phyloP scores from a whole-genome alignment of 2,329 filamentous ascomycete genomes.

The Alternaria sp. region DNA sequence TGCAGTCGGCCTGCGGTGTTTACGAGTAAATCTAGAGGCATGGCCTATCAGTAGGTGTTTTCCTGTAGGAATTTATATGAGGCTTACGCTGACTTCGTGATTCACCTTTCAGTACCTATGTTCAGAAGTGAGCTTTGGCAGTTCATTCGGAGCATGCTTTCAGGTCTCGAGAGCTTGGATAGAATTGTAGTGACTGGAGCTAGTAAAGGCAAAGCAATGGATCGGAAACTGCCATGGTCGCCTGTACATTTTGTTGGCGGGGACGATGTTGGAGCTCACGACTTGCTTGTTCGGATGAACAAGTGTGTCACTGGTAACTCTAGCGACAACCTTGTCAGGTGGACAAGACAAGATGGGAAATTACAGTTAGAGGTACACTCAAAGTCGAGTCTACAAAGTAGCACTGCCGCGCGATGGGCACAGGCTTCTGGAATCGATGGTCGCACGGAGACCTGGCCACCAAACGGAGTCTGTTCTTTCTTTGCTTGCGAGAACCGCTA shows the following conservation, averaged over 20 bases:
- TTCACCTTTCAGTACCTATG: conserved; percentile 28
- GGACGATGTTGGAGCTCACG: conserved; percentile 46
- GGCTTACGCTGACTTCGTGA: neutral
- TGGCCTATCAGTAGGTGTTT: conserved; percentile 38
- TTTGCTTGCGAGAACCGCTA: conserved; percentile 43
- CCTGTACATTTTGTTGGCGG: conserved; percentile 50
- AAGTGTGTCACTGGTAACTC: conserved; percentile 31
- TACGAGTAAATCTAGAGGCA: conserved; percentile 47
- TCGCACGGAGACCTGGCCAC: conserved; percentile 39
- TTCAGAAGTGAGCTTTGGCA: conserved; percentile 44
- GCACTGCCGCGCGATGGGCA: conserved; percentile 27
- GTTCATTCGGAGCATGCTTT: conserved; percentile 41
- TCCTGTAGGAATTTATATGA: neutral
- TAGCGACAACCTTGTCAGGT: conserved; percentile 41
- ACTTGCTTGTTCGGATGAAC: conserved; percentile 47
- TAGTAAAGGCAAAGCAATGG: conserved; percentile 44
- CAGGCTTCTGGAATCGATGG: conserved; percentile 22
- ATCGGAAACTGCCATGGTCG: conserved; percentile 46
- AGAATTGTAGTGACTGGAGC: conserved; percentile 45
- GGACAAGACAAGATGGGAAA: conserved; percentile 38
- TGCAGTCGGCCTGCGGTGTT: conserved; percentile 42
- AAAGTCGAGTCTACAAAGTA: conserved; percentile 27
- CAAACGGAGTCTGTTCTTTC: conserved; percentile 31
- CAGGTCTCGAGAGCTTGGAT: conserved; percentile 40
- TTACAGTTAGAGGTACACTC: conserved; percentile 46